These are phyloP conservation scores for Suillus alpinus DNA, from an alignment of 768 basidiomycete species.

Conservation along the genomic window DNA sequence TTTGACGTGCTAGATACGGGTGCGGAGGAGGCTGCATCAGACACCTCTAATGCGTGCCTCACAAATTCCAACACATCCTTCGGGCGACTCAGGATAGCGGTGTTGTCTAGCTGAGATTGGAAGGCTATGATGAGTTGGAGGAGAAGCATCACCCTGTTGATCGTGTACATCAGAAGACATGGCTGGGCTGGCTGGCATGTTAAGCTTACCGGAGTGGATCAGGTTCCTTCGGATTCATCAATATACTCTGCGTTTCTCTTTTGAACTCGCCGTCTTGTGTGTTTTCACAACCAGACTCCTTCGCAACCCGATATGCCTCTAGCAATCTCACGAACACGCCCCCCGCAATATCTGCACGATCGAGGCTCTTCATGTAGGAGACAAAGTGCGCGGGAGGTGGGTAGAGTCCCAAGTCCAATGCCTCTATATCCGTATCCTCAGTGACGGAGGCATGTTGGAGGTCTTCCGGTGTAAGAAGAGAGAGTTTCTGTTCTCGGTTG, in stretches of 20 bases:
- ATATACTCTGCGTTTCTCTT: constrained; percentile 28
- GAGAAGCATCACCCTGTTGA: constrained; percentile 49
- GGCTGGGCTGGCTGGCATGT: neutral
- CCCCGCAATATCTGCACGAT: constrained; percentile 67
- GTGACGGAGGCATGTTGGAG: constrained; percentile 36
- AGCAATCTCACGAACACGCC: constrained; percentile 73
- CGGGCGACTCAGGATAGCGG: constrained; percentile 59
- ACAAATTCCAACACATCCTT: constrained; percentile 80
- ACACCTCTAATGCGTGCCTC: constrained; percentile 66
- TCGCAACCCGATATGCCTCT: constrained; percentile 53
- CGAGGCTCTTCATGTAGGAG: constrained; percentile 58
- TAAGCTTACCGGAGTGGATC: constrained; percentile 52
- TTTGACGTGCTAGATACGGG: constrained; percentile 5
- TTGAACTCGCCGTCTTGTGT: constrained; percentile 20
- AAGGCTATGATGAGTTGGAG: constrained; percentile 83
- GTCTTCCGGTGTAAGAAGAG: constrained; percentile 54
- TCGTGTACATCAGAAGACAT: neutral
- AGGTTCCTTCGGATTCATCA: constrained; percentile 22
- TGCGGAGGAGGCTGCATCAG: constrained; percentile 2
- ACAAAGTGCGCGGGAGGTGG: constrained; percentile 77
- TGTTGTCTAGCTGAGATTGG: constrained; percentile 63
- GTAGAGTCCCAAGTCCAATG: constrained; percentile 53
- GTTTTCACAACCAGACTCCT: neutral
- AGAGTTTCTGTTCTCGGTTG: constrained; percentile 28
- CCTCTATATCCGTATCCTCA: constrained; percentile 46